Evolutionary conservation across 169 alveolate genomes (phyloP).

Genomic region (Eimeria maxima): DNA sequence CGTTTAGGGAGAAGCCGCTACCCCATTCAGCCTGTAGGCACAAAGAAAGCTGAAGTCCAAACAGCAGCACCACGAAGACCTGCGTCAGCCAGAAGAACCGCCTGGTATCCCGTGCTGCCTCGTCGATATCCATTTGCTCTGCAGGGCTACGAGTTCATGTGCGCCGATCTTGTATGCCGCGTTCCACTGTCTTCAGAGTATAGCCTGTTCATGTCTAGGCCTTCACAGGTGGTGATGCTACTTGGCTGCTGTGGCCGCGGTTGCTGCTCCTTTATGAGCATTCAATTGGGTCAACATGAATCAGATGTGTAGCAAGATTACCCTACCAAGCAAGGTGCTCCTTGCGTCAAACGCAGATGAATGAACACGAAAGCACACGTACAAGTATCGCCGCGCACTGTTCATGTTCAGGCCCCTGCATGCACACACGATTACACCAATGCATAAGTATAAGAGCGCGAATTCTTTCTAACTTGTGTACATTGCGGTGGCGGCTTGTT

Average conservation of each 20-base stretch:
- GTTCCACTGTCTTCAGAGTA: neutral
- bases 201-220: neutral
- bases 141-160: neutral
- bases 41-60: slow-evolving; percentile 10
- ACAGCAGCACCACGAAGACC: slow-evolving; percentile 13
- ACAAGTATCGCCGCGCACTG: neutral
- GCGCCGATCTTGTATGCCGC: neutral
- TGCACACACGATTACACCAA: neutral
- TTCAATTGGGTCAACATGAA: neutral
- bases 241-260: neutral
- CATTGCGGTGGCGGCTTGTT: neutral
- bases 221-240: neutral
- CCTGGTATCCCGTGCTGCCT: neutral
- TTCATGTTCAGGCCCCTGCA: neutral
- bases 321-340: neutral
- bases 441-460: neutral
- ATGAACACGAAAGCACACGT: neutral
- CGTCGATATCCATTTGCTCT: neutral
- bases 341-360: neutral
- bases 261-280: neutral
- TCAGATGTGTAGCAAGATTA: neutral
- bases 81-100: slow-evolving; percentile 54
- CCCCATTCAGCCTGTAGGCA: slow-evolving; percentile 67
- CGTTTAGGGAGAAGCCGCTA: slow-evolving; percentile 12
- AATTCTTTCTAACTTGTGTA: neutral